Conservation (phyloP, 129 eudicot species). For the Chrysanthemum makinoi region DNA sequence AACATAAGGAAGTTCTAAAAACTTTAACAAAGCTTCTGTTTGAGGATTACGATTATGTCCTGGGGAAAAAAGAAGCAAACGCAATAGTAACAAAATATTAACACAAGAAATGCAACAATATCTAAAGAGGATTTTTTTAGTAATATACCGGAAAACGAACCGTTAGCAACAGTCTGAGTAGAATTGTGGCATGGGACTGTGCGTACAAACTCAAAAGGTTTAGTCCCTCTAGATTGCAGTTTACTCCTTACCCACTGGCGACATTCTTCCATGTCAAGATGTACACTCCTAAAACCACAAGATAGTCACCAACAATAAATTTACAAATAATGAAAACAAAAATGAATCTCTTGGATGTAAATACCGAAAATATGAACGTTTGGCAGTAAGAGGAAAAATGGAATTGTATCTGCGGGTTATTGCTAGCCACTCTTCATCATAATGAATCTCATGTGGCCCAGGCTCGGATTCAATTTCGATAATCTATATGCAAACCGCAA, state of each 20-base stretch:
- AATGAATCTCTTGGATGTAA: background rate
- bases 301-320: slow-evolving; percentile 7
- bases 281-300: slow-evolving; percentile 38
- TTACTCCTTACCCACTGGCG: slow-evolving; percentile 66
- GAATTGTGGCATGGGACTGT: slow-evolving; percentile 68
- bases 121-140: background rate
- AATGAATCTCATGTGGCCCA: slow-evolving; percentile 70
- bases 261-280: slow-evolving; percentile 55
- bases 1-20: slow-evolving; percentile 67
- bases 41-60: slow-evolving; percentile 80
- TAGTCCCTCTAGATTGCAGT: slow-evolving; percentile 64
- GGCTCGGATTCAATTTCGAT: slow-evolving; percentile 75
- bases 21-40: slow-evolving; percentile 64
- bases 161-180: slow-evolving; percentile 37
- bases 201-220: slow-evolving; percentile 70
- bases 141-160: slow-evolving; percentile 47
- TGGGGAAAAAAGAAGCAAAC: slow-evolving; percentile 22
- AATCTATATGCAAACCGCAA: slow-evolving; percentile 33
- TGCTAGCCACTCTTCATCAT: slow-evolving; percentile 99
- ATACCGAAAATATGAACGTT: slow-evolving; percentile 57
- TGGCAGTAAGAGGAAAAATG: slow-evolving; percentile 53
- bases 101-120: slow-evolving; percentile 1
- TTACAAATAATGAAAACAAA: background rate
- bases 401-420: slow-evolving; percentile 67
- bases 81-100: background rate